Evolutionary conservation across 2,329 filamentous ascomycete genomes (phyloP), one percentile per base, ranked within the genome.

Genomic region (Colletotrichum cereale): DNA sequence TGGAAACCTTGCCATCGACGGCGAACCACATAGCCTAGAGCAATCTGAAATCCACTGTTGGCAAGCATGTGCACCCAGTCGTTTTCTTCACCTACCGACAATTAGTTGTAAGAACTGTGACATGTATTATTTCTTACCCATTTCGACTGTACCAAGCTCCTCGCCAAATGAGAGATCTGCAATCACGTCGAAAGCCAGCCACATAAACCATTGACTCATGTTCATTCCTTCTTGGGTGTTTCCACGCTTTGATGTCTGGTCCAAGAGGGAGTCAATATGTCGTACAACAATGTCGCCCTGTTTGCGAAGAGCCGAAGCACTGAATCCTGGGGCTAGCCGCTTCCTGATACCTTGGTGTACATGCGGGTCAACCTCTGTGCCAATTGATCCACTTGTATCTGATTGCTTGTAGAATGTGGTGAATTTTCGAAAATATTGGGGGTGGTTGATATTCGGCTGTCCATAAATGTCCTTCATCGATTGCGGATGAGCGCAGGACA

Each of bases 401-500:
- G 48, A 62, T 24, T 67, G 53, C 21, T 62, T 62, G 34, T 71
- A 71, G 48, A 71, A 67, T 1, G 48, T 55, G 21, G 52, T 21
- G 21, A 56, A 62, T 29, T 73, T 73, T 5, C 56, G 60, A 18
- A 75, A 64, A 53, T 73, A 68, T 24, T 60, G 44, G 61, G 75
- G 74, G 47, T 78, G 76, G 0, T 62, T 56, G 31, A 67, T 67
- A 31, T 67, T 67, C 1, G 47, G 42, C 24, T 67, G 57, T 18
- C 79, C 79, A 65, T 83, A 83, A 50, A 85, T 84, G 55, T 85
- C 82, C 73, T 81, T 79, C 78, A 81, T 84, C 2, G 75, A 75
- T 3, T 78, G 66, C 3, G 78, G 76, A 24, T 79, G 75, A 38
- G 77, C 80, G 74, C 84, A 87, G 2, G 84, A 82, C 1, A 87